Conservation (phyloP, 192 early-diverging fungal species). For the Mortierella antarctica region DNA sequence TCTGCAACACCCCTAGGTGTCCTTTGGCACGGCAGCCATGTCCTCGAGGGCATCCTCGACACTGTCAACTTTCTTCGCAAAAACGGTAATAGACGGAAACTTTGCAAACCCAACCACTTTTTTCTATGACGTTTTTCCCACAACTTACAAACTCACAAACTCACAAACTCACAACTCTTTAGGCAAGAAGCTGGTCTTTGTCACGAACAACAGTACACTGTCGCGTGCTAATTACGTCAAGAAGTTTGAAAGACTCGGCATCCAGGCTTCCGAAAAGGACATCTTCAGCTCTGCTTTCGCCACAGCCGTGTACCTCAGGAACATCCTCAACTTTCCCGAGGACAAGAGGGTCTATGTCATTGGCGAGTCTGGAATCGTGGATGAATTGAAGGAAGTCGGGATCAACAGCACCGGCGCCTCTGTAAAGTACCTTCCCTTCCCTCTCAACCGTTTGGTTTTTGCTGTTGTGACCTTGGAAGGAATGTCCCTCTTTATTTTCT, state of each 20-base stretch:
- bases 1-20: constrained; percentile 69
- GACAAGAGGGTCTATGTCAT: constrained; percentile 93
- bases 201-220: constrained; percentile 97
- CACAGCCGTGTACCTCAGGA: constrained; percentile 90
- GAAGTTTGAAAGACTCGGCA: constrained; percentile 86
- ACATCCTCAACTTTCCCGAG: constrained; percentile 83
- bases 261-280: constrained; percentile 86
- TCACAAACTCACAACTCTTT: not conserved
- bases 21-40: constrained; percentile 84
- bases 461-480: not conserved
- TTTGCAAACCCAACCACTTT: not conserved
- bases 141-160: no score
- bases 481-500: not conserved
- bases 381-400: constrained; percentile 86
- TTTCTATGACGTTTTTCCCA: not conserved
- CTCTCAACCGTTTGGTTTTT: not conserved
- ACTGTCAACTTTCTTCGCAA: constrained; percentile 79
- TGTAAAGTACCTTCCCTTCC: constrained; percentile 10
- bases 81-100: constrained; percentile 56
- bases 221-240: constrained; percentile 82
- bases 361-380: constrained; percentile 87
- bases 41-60: constrained; percentile 75
- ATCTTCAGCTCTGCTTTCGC: constrained; percentile 95
- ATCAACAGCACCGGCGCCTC: constrained; percentile 60
- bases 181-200: constrained; percentile 95